A percentile compares a stretch with the other conserved stretches of the same genome.
Conservation (phyloP, 2,329 filamentous ascomycete species). For the Trichoderma semiorbis region DNA sequence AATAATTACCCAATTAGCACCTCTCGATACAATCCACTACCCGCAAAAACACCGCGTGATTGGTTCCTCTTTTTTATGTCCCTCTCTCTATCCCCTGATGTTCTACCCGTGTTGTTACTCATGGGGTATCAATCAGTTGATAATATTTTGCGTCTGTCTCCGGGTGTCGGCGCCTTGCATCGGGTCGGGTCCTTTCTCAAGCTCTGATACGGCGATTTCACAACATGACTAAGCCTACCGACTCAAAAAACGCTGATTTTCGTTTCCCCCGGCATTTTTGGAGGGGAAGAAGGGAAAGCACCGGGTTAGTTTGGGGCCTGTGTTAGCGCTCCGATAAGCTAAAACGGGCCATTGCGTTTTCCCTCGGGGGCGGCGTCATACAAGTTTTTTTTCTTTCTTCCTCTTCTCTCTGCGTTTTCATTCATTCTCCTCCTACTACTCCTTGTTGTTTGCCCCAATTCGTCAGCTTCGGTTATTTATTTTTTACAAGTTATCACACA, state of each 20-base stretch:
- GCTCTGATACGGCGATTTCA: background rate
- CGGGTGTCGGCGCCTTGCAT: constrained; percentile 11
- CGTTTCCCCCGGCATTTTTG: background rate
- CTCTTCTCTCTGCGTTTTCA: background rate
- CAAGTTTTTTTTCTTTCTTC: background rate
- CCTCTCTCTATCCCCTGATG: background rate
- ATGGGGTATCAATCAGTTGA: background rate
- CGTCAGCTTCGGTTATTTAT: background rate
- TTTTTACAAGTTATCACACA: background rate
- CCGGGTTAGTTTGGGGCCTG: background rate
- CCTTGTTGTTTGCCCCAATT: background rate
- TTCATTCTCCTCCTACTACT: background rate
- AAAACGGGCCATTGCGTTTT: background rate
- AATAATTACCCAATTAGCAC: constrained; percentile 14
- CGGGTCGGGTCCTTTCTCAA: background rate
- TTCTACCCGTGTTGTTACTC: background rate
- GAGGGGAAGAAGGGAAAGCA: background rate
- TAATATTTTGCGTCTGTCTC: background rate
- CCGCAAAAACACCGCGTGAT: background rate
- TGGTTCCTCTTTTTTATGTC: background rate
- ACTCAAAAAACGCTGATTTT: background rate
- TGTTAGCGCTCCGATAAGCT: constrained; percentile 15
- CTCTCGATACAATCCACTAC: background rate
- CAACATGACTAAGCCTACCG: background rate
- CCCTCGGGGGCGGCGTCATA: constrained; percentile 4